phyloP scores from a whole-genome alignment of 2,329 filamentous ascomycete species.

The Fusarium buxicola region DNA sequence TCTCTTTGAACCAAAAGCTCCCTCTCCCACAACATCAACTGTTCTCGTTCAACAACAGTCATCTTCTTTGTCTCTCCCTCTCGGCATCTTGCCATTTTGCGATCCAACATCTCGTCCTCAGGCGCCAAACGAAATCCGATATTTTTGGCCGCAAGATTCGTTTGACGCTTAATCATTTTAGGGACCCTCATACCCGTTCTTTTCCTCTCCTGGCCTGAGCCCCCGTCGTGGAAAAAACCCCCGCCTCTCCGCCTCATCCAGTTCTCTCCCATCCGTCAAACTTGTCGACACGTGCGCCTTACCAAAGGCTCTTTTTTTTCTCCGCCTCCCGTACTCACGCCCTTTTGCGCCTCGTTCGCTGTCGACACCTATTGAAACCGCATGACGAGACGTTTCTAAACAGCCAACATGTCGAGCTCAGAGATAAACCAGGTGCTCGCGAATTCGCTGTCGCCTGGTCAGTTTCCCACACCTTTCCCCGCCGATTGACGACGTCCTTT shows the following conservation, averaged over 20 bases:
- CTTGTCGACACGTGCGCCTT: slow-evolving; percentile 49
- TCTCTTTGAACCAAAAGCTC: slow-evolving; percentile 18
- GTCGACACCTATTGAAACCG: slow-evolving; percentile 48
- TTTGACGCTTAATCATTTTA: slow-evolving; percentile 32
- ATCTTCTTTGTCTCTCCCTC: slow-evolving; percentile 20
- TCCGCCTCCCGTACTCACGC: slow-evolving; percentile 20
- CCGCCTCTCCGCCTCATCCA: slow-evolving; percentile 47
- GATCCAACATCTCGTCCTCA: slow-evolving; percentile 22
- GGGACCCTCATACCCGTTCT: slow-evolving; percentile 41
- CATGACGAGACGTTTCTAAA: slow-evolving; percentile 53
- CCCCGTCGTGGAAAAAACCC: slow-evolving; percentile 43
- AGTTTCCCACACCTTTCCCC: slow-evolving; percentile 51
- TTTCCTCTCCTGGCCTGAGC: slow-evolving; percentile 42
- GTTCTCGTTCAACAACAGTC: slow-evolving; percentile 11
- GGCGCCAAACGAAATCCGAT: slow-evolving; percentile 26
- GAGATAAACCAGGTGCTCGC: slow-evolving; percentile 98
- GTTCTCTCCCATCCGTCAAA: slow-evolving; percentile 43
- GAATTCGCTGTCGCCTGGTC: slow-evolving; percentile 95
- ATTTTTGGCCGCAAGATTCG: slow-evolving; percentile 38
- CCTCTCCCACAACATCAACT: slow-evolving; percentile 16
- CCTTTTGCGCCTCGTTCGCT: slow-evolving; percentile 29
- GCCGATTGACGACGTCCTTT: slow-evolving; percentile 18
- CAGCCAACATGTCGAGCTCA: slow-evolving; percentile 75
- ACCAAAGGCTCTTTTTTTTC: slow-evolving; percentile 36
- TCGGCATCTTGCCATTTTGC: slow-evolving; percentile 24